Conservation (phyloP, 1,284 basidiomycete genomes). For the Bondarzewia mesenterica region DNA sequence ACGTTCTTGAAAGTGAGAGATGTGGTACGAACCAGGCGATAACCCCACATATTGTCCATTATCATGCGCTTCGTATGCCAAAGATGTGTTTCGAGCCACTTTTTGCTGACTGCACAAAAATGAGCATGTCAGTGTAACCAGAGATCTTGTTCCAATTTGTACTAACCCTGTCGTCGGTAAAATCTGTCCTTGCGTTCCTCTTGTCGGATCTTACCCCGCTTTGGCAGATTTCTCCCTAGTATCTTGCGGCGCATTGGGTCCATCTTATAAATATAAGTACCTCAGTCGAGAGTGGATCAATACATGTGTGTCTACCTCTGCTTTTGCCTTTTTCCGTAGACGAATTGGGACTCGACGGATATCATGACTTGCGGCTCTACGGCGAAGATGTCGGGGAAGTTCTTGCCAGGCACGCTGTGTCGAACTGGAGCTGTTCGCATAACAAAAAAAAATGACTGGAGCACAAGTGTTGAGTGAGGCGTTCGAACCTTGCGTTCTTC, state of each 20-base stretch:
- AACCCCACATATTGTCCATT: slow-evolving; percentile 88
- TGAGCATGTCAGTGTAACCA: slow-evolving; percentile 6
- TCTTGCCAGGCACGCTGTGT: slow-evolving; percentile 86
- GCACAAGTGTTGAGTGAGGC: background rate
- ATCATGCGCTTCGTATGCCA: slow-evolving; percentile 94
- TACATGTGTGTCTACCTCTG: slow-evolving; percentile 52
- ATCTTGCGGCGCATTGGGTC: slow-evolving; percentile 60
- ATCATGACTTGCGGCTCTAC: slow-evolving; percentile 89
- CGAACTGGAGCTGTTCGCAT: slow-evolving; percentile 31
- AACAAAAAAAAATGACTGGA: background rate
- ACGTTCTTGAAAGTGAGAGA: background rate
- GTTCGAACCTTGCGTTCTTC: slow-evolving; percentile 59
- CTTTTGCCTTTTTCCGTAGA: slow-evolving; percentile 68
- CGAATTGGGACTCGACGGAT: slow-evolving; percentile 80
- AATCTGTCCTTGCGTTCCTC: slow-evolving; percentile 45
- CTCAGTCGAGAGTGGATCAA: background rate
- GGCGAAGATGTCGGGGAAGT: slow-evolving; percentile 79
- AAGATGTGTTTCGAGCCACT: slow-evolving; percentile 88
- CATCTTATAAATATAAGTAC: slow-evolving; percentile 47
- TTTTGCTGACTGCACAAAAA: slow-evolving; percentile 54
- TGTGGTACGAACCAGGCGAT: slow-evolving; percentile 53
- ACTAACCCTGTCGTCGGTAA: slow-evolving; percentile 59
- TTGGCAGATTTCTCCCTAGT: slow-evolving; percentile 39
- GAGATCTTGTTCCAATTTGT: background rate
- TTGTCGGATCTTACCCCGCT: slow-evolving; percentile 48